Conservation (phyloP, 2,329 filamentous ascomycete genomes). For the Penicillium capsulatum region DNA sequence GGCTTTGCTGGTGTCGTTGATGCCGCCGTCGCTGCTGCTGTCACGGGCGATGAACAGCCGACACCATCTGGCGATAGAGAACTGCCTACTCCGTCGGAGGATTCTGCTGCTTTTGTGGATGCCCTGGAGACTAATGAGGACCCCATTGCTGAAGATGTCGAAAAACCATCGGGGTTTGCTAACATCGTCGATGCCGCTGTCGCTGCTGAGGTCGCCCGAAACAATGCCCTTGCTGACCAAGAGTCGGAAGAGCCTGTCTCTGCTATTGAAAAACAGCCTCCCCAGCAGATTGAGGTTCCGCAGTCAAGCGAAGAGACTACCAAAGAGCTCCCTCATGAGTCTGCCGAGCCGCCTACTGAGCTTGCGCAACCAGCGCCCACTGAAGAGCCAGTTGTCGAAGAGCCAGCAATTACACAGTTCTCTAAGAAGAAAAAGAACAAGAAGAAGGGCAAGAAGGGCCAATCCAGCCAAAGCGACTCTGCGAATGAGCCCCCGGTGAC, state of each 20-base stretch:
- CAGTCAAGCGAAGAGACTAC: conserved; percentile 2
- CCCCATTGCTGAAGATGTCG: background rate
- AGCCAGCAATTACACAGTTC: conserved; percentile 13
- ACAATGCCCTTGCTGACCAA: conserved; percentile 3
- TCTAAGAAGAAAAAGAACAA: conserved; percentile 33
- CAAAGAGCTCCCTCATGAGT: conserved; percentile 11
- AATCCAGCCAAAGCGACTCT: conserved; percentile 14
- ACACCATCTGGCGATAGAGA: conserved; percentile 5
- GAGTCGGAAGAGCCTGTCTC: conserved; percentile 11
- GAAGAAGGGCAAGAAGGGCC: conserved; percentile 35
- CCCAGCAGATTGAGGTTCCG: background rate
- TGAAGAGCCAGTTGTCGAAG: conserved; percentile 15
- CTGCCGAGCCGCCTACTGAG: conserved; percentile 4
- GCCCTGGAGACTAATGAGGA: no score
- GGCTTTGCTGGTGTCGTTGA: conserved; percentile 23
- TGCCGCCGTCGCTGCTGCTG: conserved; percentile 23
- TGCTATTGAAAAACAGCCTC: conserved; percentile 11
- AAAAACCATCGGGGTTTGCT: conserved; percentile 8
- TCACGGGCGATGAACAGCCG: conserved; percentile 7
- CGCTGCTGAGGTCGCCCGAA: conserved; percentile 8
- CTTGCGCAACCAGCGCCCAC: conserved; percentile 1
- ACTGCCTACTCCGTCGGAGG: no score
- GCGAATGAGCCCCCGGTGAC: background rate
- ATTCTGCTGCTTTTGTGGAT: no score
- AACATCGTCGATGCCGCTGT: conserved; percentile 21